Evolutionary conservation across 148 eudicot genomes (phyloP).

Genomic region (Talinum fruticosum): DNA sequence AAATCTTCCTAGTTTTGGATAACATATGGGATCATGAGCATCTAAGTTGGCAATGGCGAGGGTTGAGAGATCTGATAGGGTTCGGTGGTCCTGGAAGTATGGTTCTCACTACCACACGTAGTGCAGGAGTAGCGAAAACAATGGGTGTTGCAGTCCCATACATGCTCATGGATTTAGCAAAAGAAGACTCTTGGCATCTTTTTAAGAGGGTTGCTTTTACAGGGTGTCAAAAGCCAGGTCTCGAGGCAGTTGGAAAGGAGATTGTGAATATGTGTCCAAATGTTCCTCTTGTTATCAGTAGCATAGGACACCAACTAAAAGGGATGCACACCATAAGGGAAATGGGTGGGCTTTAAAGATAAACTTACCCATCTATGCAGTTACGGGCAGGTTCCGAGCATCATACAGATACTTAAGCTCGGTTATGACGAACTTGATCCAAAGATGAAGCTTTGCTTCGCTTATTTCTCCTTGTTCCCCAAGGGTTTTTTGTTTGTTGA

Average conservation of each 20-base stretch:
- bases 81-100: not conserved
- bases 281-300: not conserved
- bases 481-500: not conserved
- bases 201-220: not conserved
- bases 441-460: not conserved
- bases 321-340: not conserved
- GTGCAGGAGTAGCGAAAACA: not conserved
- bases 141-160: not conserved
- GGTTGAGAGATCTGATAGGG: not conserved
- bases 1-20: constrained; percentile 14
- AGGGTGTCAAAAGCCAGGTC: not conserved
- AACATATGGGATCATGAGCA: constrained; percentile 4
- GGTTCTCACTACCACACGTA: not conserved
- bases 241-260: not conserved
- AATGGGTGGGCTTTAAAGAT: constrained; percentile 5
- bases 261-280: not conserved
- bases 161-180: not conserved
- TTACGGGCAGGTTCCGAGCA: not conserved
- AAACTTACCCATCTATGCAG: not conserved
- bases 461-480: constrained; percentile 11
- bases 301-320: not conserved
- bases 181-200: not conserved
- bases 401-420: not conserved
- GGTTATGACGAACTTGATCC: not conserved
- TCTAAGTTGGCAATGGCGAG: not conserved